Base-by-base conservation (phyloP, 306 rosid genomes). In the cucumber (Cucumis sativus) region DNA sequence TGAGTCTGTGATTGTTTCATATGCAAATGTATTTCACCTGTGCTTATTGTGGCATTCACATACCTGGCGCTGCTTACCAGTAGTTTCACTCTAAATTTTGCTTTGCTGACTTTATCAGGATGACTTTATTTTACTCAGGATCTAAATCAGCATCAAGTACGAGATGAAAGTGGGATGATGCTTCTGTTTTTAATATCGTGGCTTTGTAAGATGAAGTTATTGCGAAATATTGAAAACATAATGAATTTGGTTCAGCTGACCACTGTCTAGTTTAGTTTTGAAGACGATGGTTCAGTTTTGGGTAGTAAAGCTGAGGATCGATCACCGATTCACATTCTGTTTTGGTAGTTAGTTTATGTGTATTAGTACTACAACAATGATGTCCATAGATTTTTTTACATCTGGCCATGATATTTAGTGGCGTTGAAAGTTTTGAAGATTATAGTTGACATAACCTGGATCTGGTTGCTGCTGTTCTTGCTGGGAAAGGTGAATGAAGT, bases 61-160 rank as follows among this genome's bases (percentile, higher is more conserved):
- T 23, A 23, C 49, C 74, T 33, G 37, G 41, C 6, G 6, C 55
- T 68, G 11, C 55, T 68, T 67, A 8, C 74, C 21, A 13, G 58
- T 14, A 25, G 75, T 70, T 70, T 70, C 75, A 47, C 39, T 6
- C 58, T 13, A 69, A 69, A 43, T 69, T 12, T 69, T 25, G 57
- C 35, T 69, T 0, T 8, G 47, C 49, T 64, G 40, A 43, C 56
- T 41, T 45, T 43, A 43, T 43, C 51, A 45, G 51, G 51, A 10
- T 45, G 51, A 45, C 51, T 45, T 13, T 21, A 21, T 69, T 18
- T 69, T 25, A 72, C 61, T 51, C 61, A 72, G 76, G 76, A 33
- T 72, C 76, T 72, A 72, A 28, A 72, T 72, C 61, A 21, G 60
- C 76, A 71, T 71, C 76, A 25, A 49, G 76, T 49, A 71, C 41